Base-by-base conservation (phyloP, 768 basidiomycete species). In the Cystoderma amianthinum region DNA sequence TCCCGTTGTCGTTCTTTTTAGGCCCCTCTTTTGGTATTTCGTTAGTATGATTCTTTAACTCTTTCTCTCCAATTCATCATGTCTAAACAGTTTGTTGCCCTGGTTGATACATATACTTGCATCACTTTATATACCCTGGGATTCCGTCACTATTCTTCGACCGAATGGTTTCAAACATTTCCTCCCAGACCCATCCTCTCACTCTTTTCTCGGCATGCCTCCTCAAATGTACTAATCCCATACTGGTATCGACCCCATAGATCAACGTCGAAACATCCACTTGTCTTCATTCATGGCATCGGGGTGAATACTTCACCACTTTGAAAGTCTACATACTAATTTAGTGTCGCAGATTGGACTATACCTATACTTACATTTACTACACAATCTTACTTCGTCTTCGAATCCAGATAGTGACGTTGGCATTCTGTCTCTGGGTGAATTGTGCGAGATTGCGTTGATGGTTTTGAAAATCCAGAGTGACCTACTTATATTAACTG, bases 391-490 rank as follows among this genome's bases (percentile, higher is more conserved):
- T 72, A 78, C 36, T 61, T 74, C 2, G 80, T n/a, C n/a, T n/a
- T n/a, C n/a, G n/a, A n/a, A n/a, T n/a, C n/a, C n/a, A n/a, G n/a
- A n/a, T n/a, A n/a, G n/a, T n/a, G n/a, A n/a, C n/a, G n/a, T n/a
- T n/a, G n/a, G 79, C 32, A 72, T 84, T 43, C 47, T 84, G 38
- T 81, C 34, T 61, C 72, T 3, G 72, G 74, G 2, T 74, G 79
- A 52, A 68, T 82, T 39, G 51, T 80, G 15, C 74, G 63, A 36
- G 61, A 67, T 28, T 48, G 54, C 5, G 44, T 54, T 9, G 41
- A 62, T 21, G 17, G 39, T 7, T 44, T 41, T 33, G 18, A 36
- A 16, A 19, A 17, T 9, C 22, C 42, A 24, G 18, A 38, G 11
- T 34, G n/a, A 33, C 35, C 46, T 28, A n/a, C n/a, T n/a, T n/a